Evolutionary conservation across 495 filamentous ascomycete species (phyloP).

Genomic region (Rhypophila decipiens): DNA sequence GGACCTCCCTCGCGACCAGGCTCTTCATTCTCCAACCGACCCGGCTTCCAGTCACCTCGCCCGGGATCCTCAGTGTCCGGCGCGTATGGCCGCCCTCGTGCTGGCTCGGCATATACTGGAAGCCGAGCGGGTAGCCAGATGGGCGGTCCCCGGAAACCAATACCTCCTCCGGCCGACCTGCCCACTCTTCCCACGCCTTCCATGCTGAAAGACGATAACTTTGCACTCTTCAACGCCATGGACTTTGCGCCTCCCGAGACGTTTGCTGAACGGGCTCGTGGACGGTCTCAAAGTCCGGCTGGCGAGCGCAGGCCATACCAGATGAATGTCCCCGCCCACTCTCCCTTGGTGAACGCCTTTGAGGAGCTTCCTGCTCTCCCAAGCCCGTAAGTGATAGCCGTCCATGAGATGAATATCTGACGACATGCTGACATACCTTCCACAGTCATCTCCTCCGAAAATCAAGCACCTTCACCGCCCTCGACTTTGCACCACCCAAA

Average conservation of each 20-base stretch:
- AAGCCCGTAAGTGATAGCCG: constrained; percentile 68
- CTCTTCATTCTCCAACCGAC: constrained; percentile 4
- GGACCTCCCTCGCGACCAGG: constrained; percentile 22
- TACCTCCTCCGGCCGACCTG: constrained; percentile 70
- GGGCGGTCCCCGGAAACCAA: constrained; percentile 43
- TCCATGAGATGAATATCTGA: not conserved
- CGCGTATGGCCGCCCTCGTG: constrained; percentile 41
- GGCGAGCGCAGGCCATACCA: constrained; percentile 72
- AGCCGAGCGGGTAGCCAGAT: constrained; percentile 28
- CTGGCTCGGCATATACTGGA: constrained; percentile 28
- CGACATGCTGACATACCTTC: constrained; percentile 8
- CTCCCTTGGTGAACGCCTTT: constrained; percentile 72
- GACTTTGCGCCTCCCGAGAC: constrained; percentile 82
- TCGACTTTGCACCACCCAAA: constrained; percentile 93
- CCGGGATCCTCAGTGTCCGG: constrained; percentile 65
- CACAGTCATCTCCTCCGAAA: constrained; percentile 76
- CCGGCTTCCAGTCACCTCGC: constrained; percentile 39
- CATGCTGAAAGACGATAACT: constrained; percentile 76
- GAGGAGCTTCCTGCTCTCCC: constrained; percentile 82
- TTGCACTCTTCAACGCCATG: constrained; percentile 57
- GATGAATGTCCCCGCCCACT: constrained; percentile 60
- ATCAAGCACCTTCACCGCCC: constrained; percentile 77
- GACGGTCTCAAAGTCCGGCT: constrained; percentile 73
- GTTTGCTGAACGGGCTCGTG: constrained; percentile 60
- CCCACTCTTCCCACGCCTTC: constrained; percentile 76